Percentiles rank a stretch among this genome's conserved stretches.
These are phyloP conservation scores for Haematococcus lacustris DNA, from an alignment of 139 green algal species.

Conservation along the genomic window DNA sequence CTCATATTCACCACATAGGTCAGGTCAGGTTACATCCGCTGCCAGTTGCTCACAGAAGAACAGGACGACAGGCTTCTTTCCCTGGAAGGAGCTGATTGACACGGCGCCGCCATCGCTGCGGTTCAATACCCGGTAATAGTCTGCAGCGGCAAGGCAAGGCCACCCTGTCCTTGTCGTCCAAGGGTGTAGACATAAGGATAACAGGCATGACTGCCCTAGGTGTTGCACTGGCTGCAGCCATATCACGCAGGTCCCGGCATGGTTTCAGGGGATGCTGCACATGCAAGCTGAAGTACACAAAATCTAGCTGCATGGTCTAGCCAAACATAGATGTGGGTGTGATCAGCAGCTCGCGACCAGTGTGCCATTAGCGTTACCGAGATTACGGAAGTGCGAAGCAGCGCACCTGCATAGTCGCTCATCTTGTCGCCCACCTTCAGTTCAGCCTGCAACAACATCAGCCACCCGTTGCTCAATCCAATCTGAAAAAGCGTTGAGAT, in stretches of 20 bases:
- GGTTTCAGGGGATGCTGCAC: background rate
- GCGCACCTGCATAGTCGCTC: conserved; percentile 38
- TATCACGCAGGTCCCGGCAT: background rate
- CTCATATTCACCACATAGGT: too few species aligned
- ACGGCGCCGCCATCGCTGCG: conserved; percentile 21
- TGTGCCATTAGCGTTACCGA: background rate
- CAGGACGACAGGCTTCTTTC: conserved; percentile 36
- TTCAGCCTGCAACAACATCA: too few species aligned
- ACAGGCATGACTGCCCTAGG: background rate
- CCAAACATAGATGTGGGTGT: background rate
- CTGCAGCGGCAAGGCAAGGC: background rate
- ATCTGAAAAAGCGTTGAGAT: too few species aligned
- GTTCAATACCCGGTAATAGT: conserved; percentile 2
- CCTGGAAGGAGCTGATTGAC: conserved; percentile 38
- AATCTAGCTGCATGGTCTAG: background rate
- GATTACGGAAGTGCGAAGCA: conserved; percentile 8
- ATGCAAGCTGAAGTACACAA: background rate
- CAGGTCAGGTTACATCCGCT: too few species aligned
- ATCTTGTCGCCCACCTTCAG: conserved; percentile 44
- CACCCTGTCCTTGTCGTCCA: background rate
- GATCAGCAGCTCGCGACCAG: background rate
- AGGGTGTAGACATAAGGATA: background rate
- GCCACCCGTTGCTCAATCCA: too few species aligned
- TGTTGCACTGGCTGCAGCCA: background rate
- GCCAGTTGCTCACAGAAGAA: conserved; percentile 50